phyloP scores from a whole-genome alignment of 257 asterid species.

The Parsonsia alboflavescens region DNA sequence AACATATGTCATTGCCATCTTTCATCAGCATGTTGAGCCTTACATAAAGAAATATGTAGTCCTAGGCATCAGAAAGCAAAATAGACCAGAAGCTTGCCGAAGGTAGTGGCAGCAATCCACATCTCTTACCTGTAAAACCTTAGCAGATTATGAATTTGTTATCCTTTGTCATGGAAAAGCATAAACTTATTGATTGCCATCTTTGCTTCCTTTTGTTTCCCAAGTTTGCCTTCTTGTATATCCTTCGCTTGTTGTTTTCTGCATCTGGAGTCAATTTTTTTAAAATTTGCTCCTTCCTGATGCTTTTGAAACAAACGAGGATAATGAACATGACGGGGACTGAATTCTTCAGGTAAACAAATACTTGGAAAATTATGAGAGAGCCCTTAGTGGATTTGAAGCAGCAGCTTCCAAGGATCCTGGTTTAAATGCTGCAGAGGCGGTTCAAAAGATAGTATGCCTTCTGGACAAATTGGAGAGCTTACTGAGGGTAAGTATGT shows the following conservation, averaged over 20 bases:
- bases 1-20: neutral
- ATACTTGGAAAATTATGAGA: slow-evolving; percentile 88
- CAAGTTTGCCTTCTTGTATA: neutral
- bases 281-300: neutral
- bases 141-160: neutral
- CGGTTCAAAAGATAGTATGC: slow-evolving; percentile 55
- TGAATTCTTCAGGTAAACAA: slow-evolving; percentile 62
- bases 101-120: neutral
- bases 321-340: neutral
- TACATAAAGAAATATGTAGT: neutral
- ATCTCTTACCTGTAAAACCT: neutral
- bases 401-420: slow-evolving; percentile 97
- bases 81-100: neutral
- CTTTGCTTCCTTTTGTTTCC: neutral
- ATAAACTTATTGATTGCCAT: neutral
- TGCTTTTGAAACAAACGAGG: neutral
- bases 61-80: neutral
- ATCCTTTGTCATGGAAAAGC: neutral
- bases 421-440: slow-evolving; percentile 67
- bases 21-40: neutral
- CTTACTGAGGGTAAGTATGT: slow-evolving; percentile 55
- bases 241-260: neutral
- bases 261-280: neutral
- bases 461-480: slow-evolving; percentile 72
- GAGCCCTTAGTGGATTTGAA: slow-evolving; percentile 96